A percentile compares a stretch with the other conserved stretches of the same genome.
Evolutionary conservation across 305 asterid species (phyloP).

Genomic region (Fraxinus greggii): DNA sequence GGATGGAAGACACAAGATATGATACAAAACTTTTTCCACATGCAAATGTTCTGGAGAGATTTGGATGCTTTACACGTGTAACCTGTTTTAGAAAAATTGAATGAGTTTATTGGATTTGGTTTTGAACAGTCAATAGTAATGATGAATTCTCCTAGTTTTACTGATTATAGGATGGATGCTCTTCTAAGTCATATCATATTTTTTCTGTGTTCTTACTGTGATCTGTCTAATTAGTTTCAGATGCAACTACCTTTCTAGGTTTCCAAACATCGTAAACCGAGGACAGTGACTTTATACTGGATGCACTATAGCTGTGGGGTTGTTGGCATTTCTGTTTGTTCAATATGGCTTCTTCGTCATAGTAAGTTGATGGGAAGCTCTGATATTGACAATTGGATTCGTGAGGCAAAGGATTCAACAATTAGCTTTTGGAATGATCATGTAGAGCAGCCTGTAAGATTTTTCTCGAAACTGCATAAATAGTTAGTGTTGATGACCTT

Average conservation of each 20-base stretch:
- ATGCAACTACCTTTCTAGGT: constrained; percentile 48
- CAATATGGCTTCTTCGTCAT: constrained; percentile 93
- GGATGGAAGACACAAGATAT: background rate
- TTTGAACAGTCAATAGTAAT: background rate
- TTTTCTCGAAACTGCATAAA: constrained; percentile 21
- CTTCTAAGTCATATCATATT: constrained; percentile 4
- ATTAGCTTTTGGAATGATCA: constrained; percentile 87
- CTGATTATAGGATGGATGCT: constrained; percentile 17
- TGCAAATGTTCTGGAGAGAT: background rate
- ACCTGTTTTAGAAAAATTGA: background rate
- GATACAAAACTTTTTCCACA: background rate
- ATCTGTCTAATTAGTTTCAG: background rate
- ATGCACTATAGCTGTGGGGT: constrained; percentile 78
- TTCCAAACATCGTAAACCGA: constrained; percentile 75
- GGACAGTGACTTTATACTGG: constrained; percentile 75
- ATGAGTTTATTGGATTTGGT: background rate
- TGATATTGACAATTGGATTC: constrained; percentile 92
- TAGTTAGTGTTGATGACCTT: constrained; percentile 7
- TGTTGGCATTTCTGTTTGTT: constrained; percentile 70
- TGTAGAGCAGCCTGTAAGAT: constrained; percentile 94
- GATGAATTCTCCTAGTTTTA: background rate
- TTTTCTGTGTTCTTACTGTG: constrained; percentile 8
- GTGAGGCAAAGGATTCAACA: constrained; percentile 85
- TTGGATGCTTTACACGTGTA: background rate
- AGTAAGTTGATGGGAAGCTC: constrained; percentile 94